phyloP scores from a whole-genome alignment of 768 basidiomycete species.

The Mycena filopes region DNA sequence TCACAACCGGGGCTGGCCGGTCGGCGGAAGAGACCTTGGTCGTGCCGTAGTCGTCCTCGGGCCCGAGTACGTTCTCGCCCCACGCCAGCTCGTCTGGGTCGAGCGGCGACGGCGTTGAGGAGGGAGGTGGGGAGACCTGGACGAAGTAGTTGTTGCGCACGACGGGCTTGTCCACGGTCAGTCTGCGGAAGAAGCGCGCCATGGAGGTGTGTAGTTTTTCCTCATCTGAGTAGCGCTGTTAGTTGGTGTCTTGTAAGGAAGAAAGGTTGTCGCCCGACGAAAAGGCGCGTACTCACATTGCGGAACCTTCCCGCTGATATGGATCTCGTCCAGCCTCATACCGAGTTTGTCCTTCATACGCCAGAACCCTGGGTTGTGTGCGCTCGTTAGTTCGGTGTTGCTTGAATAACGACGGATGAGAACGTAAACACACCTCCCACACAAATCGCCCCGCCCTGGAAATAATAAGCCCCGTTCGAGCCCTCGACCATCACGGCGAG shows the following conservation, averaged over 20 bases:
- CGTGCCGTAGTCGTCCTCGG: conserved; percentile 57
- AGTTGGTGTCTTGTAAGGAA: too few species aligned
- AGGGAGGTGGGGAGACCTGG: conserved; percentile 49
- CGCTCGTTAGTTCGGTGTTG: conserved; percentile 10
- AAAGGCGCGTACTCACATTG: conserved; percentile 65
- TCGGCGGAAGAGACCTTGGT: conserved; percentile 35
- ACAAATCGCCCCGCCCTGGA: conserved; percentile 78
- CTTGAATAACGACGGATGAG: conserved; percentile 30
- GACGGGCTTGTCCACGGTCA: conserved; percentile 76
- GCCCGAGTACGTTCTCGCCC: conserved; percentile 67
- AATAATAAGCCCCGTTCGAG: conserved; percentile 74
- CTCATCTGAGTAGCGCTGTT: conserved; percentile 52
- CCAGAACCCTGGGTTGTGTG: conserved; percentile 75
- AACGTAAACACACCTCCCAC: conserved; percentile 70
- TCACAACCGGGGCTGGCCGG: conserved; percentile 37
- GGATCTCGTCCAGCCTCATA: conserved; percentile 76
- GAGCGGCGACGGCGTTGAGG: conserved; percentile 38
- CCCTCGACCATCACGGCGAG: conserved; percentile 72
- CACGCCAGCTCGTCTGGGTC: conserved; percentile 75
- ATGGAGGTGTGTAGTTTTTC: conserved; percentile 72
- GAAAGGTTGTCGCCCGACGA: too few species aligned
- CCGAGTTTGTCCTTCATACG: conserved; percentile 82
- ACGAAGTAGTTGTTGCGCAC: conserved; percentile 75
- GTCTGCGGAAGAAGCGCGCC: conserved; percentile 75
- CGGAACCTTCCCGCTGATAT: conserved; percentile 75